Percentiles rank a stretch among this genome's conserved stretches.
Evolutionary conservation across 352 stramenopile genomes (phyloP).

Genomic region (Globisporangium paroecandrum): DNA sequence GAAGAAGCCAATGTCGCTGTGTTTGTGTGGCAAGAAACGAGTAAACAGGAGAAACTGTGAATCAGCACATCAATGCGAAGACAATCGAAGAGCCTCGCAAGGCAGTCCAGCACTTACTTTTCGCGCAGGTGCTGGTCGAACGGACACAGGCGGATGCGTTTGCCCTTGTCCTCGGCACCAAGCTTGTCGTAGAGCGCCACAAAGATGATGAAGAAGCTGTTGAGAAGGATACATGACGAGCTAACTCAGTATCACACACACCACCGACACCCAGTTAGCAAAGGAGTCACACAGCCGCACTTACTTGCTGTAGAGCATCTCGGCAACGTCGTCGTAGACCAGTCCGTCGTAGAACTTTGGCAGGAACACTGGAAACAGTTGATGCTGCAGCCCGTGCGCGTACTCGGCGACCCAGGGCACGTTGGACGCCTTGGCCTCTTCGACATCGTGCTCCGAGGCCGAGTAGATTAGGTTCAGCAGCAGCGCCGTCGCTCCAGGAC

Average conservation of each 20-base stretch:
- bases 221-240: not conserved
- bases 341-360: slow-evolving; percentile 39
- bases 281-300: slow-evolving; percentile 3
- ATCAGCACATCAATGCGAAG: not conserved
- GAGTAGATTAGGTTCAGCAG: slow-evolving; percentile 65
- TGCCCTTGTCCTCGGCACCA: slow-evolving; percentile 18
- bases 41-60: not conserved
- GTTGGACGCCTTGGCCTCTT: slow-evolving; percentile 29
- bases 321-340: slow-evolving; percentile 31
- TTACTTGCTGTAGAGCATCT: slow-evolving; percentile 43
- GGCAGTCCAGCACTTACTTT: slow-evolving; percentile 22
- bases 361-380: slow-evolving; percentile 48
- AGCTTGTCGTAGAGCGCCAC: slow-evolving; percentile 43
- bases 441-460: slow-evolving; percentile 32
- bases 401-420: slow-evolving; percentile 61
- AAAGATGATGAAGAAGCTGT: slow-evolving; percentile 43
- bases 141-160: slow-evolving; percentile 32
- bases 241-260: not conserved
- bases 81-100: slow-evolving; percentile 4
- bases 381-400: slow-evolving; percentile 43
- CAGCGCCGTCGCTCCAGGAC: slow-evolving; percentile 43
- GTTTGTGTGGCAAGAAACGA: not conserved
- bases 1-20: slow-evolving; percentile 48
- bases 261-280: too few relatives aligned
- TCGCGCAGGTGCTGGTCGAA: slow-evolving; percentile 37